Evolutionary conservation across 331 rosid genomes (phyloP).

Genomic region (Phaseolus coccineus): DNA sequence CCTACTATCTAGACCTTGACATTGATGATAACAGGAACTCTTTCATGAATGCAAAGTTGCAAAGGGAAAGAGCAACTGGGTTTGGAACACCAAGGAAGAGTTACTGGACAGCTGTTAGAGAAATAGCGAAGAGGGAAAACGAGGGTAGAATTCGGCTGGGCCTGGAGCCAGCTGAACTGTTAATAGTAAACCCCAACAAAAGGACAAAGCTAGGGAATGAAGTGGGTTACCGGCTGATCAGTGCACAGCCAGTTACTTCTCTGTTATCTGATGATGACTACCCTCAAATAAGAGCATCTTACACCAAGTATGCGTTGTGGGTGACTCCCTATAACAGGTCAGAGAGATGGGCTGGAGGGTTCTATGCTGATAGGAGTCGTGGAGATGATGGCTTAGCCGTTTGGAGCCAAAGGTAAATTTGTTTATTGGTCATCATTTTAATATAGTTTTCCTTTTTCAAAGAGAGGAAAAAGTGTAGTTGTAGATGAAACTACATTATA

Average conservation of each 20-base stretch:
- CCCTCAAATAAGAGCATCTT: constrained; percentile 74
- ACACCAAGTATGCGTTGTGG: constrained; percentile 79
- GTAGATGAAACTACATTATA: not conserved
- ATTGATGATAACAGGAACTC: constrained; percentile 72
- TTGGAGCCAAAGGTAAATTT: constrained; percentile 72
- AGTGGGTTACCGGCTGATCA: constrained; percentile 77
- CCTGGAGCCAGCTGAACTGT: constrained; percentile 66
- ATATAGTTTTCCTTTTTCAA: not conserved
- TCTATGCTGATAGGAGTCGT: constrained; percentile 75
- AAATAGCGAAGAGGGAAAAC: constrained; percentile 65
- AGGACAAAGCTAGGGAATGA: constrained; percentile 69
- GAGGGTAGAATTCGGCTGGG: constrained; percentile 67
- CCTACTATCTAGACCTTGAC: constrained; percentile 82
- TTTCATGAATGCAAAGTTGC: constrained; percentile 65
- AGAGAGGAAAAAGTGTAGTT: not conserved
- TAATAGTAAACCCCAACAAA: constrained; percentile 68
- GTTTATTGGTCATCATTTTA: not conserved
- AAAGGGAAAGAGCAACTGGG: constrained; percentile 43
- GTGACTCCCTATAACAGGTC: constrained; percentile 81
- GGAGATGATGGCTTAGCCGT: constrained; percentile 86
- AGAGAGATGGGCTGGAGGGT: constrained; percentile 84
- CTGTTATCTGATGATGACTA: constrained; percentile 69
- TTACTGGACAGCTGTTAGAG: constrained; percentile 73
- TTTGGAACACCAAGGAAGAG: constrained; percentile 68
- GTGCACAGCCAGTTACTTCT: constrained; percentile 64